Evolutionary conservation across 1,139 yeast species (phyloP), one percentile per base, ranked within the genome.

Genomic region (Taiozyma sp.): DNA sequence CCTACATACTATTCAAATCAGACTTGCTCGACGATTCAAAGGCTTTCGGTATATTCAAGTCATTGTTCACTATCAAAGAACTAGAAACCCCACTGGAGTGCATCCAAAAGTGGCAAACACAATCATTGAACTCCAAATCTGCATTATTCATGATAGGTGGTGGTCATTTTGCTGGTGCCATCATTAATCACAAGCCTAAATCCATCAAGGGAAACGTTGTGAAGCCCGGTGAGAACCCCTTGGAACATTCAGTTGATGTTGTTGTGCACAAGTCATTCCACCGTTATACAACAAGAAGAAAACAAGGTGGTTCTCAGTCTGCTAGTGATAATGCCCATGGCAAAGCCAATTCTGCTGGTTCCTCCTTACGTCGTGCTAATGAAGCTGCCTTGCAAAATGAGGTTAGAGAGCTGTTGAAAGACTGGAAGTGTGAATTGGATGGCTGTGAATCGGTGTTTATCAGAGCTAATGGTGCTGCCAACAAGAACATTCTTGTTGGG

Each of bases 121-220:
- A 58, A 2, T 45, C 46, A 8, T 10, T 42, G 63, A 4, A 56
- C 55, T 8, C 65, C 58, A 62, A 65, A 32, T 88, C 88, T 4
- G 96, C 96, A 1, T 69, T 93, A 14, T 79, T 93, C 57, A 89
- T 95, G 97, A 80, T 93, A 51, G 98, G 98, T 11, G 98, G 99
- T 46, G 99, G 99, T 42, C 98, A 95, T 69, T 95, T 93, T 72
- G 96, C 98, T 0, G 99, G 95, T 13, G 97, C 97, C 0, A 85
- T 93, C 43, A 75, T 95, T 13, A 82, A 90, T 2, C 98, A 91
- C 63, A 73, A 73, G 44, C 83, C 82, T 24, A 75, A 72, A 55
- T 72, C 73, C 42, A 75, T 79, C 3, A 77, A 79, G 58, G 87
- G 90, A 45, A 68, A 72, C 61, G 53, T 63, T 49, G 60, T 64